These are phyloP conservation scores for Neopestalotiopsis clavispora DNA, from an alignment of 2,329 filamentous ascomycete genomes.

Conservation along the genomic window DNA sequence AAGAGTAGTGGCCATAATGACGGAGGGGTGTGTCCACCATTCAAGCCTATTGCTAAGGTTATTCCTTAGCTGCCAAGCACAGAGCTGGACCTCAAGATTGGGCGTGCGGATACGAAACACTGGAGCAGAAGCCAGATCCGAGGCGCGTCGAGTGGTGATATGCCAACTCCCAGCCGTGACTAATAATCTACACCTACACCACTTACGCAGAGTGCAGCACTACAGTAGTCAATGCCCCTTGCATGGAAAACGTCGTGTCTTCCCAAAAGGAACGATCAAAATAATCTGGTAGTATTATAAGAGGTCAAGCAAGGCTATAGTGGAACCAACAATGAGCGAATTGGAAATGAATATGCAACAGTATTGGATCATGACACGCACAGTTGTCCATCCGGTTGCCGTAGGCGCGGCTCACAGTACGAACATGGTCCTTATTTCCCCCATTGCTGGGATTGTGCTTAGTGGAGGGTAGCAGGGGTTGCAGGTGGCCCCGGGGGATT, in stretches of 20 bases:
- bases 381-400: not conserved
- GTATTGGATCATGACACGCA: not conserved
- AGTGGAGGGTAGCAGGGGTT: not conserved
- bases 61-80: slow-evolving; percentile 1
- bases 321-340: not conserved
- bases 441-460: not conserved
- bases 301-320: not conserved
- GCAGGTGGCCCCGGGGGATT: not conserved
- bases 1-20: not conserved
- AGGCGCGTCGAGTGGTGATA: not conserved
- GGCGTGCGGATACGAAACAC: slow-evolving; percentile 8
- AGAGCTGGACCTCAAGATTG: not conserved
- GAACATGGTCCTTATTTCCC: not conserved
- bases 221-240: not conserved
- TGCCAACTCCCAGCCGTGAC: not conserved
- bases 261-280: not conserved
- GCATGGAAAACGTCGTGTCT: not conserved
- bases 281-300: slow-evolving; percentile 1
- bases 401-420: not conserved
- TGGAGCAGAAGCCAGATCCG: not conserved
- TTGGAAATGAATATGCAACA: not conserved
- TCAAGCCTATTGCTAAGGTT: slow-evolving; percentile 14
- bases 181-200: not conserved
- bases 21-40: slow-evolving; percentile 8
- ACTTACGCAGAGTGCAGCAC: not conserved